Evolutionary conservation across 2,329 filamentous ascomycete species (phyloP).

Genomic region (Verticillium klebahnii): DNA sequence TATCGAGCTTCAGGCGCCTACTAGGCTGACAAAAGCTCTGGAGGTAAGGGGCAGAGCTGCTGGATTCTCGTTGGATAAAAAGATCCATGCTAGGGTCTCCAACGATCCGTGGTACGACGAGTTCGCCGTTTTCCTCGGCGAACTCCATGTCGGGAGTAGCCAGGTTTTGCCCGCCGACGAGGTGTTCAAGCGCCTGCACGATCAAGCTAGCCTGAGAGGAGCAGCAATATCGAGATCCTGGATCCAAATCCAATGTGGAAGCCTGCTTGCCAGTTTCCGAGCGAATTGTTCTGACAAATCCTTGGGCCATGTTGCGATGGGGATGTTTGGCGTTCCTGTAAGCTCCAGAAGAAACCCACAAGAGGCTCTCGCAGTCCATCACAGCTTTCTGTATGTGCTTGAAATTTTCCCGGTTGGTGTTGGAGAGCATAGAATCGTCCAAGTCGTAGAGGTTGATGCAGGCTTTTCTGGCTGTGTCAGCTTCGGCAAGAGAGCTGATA

Average conservation of each 20-base stretch:
- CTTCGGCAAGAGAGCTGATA: constrained; percentile 13
- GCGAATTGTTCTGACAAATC: background rate
- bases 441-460: background rate
- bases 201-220: background rate
- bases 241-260: background rate
- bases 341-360: background rate
- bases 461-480: background rate
- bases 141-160: background rate
- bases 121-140: background rate
- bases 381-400: background rate
- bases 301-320: background rate
- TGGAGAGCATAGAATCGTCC: background rate
- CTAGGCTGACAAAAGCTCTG: constrained; percentile 10
- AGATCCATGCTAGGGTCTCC: constrained; percentile 13
- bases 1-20: constrained; percentile 7
- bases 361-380: background rate
- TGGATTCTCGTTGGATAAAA: constrained; percentile 11
- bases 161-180: background rate
- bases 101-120: constrained; percentile 10
- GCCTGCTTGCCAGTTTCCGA: background rate
- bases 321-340: background rate
- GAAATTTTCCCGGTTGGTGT: background rate
- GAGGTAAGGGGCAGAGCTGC: constrained; percentile 13
- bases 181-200: background rate
- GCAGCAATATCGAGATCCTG: background rate